Evolutionary conservation across 164 flowering plant species (phyloP), one percentile per base, ranked within the genome.

Genomic region (Warburgia ugandensis): DNA sequence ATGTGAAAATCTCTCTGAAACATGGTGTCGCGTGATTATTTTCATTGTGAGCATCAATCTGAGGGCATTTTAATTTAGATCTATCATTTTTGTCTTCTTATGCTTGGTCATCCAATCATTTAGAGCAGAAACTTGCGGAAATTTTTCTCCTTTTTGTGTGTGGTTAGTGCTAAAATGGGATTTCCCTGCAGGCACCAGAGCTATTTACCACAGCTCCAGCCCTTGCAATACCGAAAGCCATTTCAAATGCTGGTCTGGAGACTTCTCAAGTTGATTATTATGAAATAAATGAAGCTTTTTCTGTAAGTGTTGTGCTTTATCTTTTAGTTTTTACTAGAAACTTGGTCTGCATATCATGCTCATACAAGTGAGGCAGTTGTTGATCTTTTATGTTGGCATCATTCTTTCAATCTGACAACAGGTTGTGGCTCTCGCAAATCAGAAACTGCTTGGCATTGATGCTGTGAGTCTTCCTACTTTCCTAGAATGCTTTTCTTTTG

Each of bases 351-450:
- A 22, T 19, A 19, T 21, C 23, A 4, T 43, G 1, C 28, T 23
- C 16, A 22, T 44, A n/a, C n/a, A n/a, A n/a, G n/a, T n/a, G n/a
- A 37, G 20, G 43, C 4, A 2, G 17, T 1, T 26, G 25, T 19
- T 42, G 45, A 5, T 11, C 19, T 3, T 4, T 42, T 5, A 11
- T 42, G 9, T 27, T 42, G 5, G 22, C 22, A 4, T n/a, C 5
- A 25, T 45, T 8, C 12, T 19, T 14, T 14, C 12, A 23, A 7
- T 17, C 14, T 6, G 45, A 45, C 7, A 62, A 63, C 76, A 92
- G 99, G 99, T 88, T 51, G 97, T 92, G 48, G 85, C 97, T 64
- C 84, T 92, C 56, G 95, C 92, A 19, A 92, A 88, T 58, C 91
- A 84, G 68, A 92, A 77, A 58, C 65, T 92, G 52, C 87, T 92